These are phyloP conservation scores for Malassezia yamatoensis DNA, from an alignment of 1,284 basidiomycete genomes.

Conservation along the genomic window DNA sequence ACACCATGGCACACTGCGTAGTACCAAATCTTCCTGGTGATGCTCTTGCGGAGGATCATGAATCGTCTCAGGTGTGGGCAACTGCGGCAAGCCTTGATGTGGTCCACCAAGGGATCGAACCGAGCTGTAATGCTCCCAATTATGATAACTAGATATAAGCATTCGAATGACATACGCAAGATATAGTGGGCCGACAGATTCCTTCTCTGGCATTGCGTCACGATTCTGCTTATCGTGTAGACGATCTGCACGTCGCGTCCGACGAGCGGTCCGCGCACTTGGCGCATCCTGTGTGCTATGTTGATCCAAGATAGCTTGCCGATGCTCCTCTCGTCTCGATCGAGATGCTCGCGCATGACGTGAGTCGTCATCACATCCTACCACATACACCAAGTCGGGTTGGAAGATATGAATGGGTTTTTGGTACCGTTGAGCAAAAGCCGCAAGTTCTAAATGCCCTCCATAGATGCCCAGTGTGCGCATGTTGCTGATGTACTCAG, in stretches of 20 bases:
- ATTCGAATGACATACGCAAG: slow-evolving; percentile 19
- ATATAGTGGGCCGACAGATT: slow-evolving; percentile 39
- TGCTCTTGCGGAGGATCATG: slow-evolving; percentile 11
- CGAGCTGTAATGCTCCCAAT: slow-evolving; percentile 89
- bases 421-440: slow-evolving; percentile 68
- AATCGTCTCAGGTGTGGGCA: slow-evolving; percentile 52
- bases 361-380: slow-evolving; percentile 46
- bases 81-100: slow-evolving; percentile 64
- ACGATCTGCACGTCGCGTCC: slow-evolving; percentile 13
- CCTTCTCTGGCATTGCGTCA: slow-evolving; percentile 11
- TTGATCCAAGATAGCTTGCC: slow-evolving; percentile 19
- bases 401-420: slow-evolving; percentile 81
- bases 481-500: slow-evolving; percentile 38
- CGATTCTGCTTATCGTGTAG: not conserved
- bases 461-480: slow-evolving; percentile 65
- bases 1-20: slow-evolving; percentile 28
- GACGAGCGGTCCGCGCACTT: not conserved
- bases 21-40: slow-evolving; percentile 20
- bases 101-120: slow-evolving; percentile 76
- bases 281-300: slow-evolving; percentile 15
- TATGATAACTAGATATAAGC: slow-evolving; percentile 51
- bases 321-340: slow-evolving; percentile 22
- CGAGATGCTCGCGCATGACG: slow-evolving; percentile 28
- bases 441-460: slow-evolving; percentile 77
- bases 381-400: slow-evolving; percentile 55